Percentiles rank a stretch among this genome's conserved stretches.
Conservation (phyloP, 345 rosid species). For the Gossypium raimondii region DNA sequence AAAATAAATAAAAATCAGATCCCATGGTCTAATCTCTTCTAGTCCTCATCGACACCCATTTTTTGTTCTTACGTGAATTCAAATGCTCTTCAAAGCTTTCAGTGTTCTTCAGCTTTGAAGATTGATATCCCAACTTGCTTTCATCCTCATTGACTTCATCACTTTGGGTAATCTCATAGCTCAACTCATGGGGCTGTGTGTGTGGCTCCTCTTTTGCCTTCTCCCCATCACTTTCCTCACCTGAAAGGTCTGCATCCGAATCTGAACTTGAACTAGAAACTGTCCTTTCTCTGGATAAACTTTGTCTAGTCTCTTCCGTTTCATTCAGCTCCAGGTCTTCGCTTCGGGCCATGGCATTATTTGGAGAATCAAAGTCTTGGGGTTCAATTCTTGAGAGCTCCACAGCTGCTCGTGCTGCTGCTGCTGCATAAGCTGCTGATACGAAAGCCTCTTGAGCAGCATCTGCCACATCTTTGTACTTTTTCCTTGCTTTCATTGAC, state of each 20-base stretch:
- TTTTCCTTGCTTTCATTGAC: conserved; percentile 17
- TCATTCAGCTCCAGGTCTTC: background rate
- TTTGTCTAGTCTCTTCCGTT: background rate
- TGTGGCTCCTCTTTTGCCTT: background rate
- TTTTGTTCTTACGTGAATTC: conserved; percentile 18
- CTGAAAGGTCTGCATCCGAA: background rate
- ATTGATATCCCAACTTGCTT: conserved; percentile 9
- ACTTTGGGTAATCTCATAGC: background rate
- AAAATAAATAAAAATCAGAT: background rate
- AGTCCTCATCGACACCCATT: conserved; percentile 27
- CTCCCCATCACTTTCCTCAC: background rate
- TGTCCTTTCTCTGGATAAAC: background rate
- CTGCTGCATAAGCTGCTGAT: conserved; percentile 48
- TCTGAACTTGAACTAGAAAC: conserved; percentile 1
- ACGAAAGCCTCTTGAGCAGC: conserved; percentile 47
- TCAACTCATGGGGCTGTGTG: conserved; percentile 4
- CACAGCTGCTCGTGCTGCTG: conserved; percentile 45
- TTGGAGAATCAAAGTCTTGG: conserved; percentile 15
- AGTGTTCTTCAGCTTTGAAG: conserved; percentile 1
- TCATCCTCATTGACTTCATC: conserved; percentile 7
- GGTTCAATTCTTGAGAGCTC: conserved; percentile 37
- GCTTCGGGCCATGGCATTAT: conserved; percentile 12
- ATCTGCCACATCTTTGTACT: conserved; percentile 30
- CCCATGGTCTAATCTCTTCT: background rate
- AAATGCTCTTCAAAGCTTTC: background rate